Percentiles rank a stretch among this genome's conserved stretches.
These are phyloP conservation scores for Aspergillus proliferans DNA, from an alignment of 2,329 filamentous ascomycete genomes.

Conservation along the genomic window DNA sequence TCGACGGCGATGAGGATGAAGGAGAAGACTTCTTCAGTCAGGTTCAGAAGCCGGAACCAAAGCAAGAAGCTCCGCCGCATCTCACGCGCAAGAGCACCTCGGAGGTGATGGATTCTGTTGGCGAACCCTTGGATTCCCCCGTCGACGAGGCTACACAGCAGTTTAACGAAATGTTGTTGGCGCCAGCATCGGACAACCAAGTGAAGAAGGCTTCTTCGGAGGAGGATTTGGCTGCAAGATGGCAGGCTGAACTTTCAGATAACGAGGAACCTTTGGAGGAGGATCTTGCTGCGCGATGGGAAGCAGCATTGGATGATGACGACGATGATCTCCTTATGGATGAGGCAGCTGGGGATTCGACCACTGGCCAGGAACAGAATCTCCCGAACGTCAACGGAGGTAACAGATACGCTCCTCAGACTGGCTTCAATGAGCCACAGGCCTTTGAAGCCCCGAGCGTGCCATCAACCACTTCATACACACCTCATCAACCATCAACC, in stretches of 20 bases:
- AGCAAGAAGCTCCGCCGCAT: slow-evolving; percentile 12
- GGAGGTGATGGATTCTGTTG: slow-evolving; percentile 55
- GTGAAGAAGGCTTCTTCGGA: slow-evolving; percentile 25
- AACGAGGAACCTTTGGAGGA: slow-evolving; percentile 51
- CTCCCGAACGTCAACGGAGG: slow-evolving; percentile 20
- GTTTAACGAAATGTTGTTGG: slow-evolving; percentile 18
- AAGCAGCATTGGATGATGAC: slow-evolving; percentile 52
- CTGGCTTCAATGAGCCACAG: slow-evolving; percentile 17
- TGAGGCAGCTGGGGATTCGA: slow-evolving; percentile 28
- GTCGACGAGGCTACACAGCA: slow-evolving; percentile 21
- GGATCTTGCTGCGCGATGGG: slow-evolving; percentile 65
- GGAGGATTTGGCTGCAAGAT: slow-evolving; percentile 70
- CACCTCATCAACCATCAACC: slow-evolving; percentile 46
- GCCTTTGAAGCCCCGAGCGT: slow-evolving; percentile 17
- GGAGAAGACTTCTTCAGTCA: slow-evolving; percentile 33
- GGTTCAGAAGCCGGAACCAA: slow-evolving; percentile 9
- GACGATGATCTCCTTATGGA: slow-evolving; percentile 85
- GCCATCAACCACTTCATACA: slow-evolving; percentile 38
- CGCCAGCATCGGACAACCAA: slow-evolving; percentile 13
- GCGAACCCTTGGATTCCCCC: slow-evolving; percentile 27
- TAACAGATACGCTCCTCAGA: slow-evolving; percentile 4
- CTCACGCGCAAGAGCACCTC: slow-evolving; percentile 65
- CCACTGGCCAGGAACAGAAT: slow-evolving; percentile 12
- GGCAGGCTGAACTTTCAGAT: slow-evolving; percentile 64
- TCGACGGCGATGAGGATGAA: slow-evolving; percentile 33